phyloP scores from a whole-genome alignment of 1,284 basidiomycete genomes.

The Cryptococcus amylolentus region DNA sequence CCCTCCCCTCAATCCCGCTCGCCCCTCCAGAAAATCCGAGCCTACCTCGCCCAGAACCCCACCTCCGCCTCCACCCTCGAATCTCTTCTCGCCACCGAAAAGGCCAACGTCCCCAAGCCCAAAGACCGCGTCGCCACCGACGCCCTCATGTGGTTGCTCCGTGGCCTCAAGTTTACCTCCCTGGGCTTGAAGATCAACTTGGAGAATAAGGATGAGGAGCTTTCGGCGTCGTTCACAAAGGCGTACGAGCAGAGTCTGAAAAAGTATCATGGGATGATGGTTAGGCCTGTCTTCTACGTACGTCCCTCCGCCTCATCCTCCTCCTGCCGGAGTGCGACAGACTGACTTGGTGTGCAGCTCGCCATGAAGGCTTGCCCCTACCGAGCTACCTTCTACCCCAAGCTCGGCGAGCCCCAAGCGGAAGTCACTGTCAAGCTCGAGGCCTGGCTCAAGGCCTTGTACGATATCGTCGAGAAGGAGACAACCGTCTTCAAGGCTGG shows the following conservation, averaged over 20 bases:
- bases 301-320: slow-evolving; percentile 53
- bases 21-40: slow-evolving; percentile 72
- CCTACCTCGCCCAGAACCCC: slow-evolving; percentile 64
- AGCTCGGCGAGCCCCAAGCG: slow-evolving; percentile 71
- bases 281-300: slow-evolving; percentile 78
- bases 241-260: slow-evolving; percentile 81
- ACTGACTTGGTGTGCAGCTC: slow-evolving; percentile 55
- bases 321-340: neutral
- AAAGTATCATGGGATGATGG: slow-evolving; percentile 82
- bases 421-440: slow-evolving; percentile 67
- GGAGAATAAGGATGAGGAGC: slow-evolving; percentile 65
- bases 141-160: slow-evolving; percentile 86
- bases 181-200: slow-evolving; percentile 70
- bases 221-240: slow-evolving; percentile 71
- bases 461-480: slow-evolving; percentile 66
- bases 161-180: slow-evolving; percentile 88
- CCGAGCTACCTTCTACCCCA: slow-evolving; percentile 81
- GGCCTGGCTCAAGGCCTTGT: slow-evolving; percentile 74
- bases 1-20: neutral
- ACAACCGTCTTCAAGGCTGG: slow-evolving; percentile 69
- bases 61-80: slow-evolving; percentile 74
- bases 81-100: slow-evolving; percentile 78
- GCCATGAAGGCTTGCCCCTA: slow-evolving; percentile 98
- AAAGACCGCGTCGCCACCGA: slow-evolving; percentile 80
- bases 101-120: slow-evolving; percentile 56